Percentiles rank a stretch among this genome's conserved stretches.
Evolutionary conservation across 2,329 filamentous ascomycete genomes (phyloP).

Genomic region (Monosporascus cannonballus): DNA sequence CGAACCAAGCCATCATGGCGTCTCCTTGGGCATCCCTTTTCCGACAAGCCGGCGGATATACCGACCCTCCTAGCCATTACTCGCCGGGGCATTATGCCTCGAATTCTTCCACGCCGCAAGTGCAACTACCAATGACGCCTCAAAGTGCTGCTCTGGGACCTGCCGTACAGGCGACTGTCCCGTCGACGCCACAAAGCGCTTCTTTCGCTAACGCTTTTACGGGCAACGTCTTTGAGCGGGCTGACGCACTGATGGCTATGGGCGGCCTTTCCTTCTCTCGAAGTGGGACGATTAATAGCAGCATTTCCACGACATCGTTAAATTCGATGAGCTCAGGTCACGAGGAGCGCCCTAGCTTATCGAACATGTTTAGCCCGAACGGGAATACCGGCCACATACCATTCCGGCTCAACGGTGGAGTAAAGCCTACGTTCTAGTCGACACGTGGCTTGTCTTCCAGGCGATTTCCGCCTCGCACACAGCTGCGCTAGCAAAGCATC

Average conservation of each 20-base stretch:
- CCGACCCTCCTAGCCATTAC: slow-evolving; percentile 16
- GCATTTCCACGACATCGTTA: slow-evolving; percentile 25
- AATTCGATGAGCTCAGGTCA: slow-evolving; percentile 22
- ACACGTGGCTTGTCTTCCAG: slow-evolving; percentile 17
- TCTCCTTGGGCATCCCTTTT: slow-evolving; percentile 50
- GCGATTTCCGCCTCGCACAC: not conserved
- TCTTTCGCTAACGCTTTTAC: slow-evolving; percentile 50
- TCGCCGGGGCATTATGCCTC: slow-evolving; percentile 28
- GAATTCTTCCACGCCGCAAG: slow-evolving; percentile 24
- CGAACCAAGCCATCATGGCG: slow-evolving; percentile 61
- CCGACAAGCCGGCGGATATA: slow-evolving; percentile 22
- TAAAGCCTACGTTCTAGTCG: slow-evolving; percentile 26
- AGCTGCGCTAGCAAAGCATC: not conserved
- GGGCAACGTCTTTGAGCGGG: slow-evolving; percentile 55
- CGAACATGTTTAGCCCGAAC: slow-evolving; percentile 23
- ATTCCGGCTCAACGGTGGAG: slow-evolving; percentile 22
- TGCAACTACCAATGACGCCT: slow-evolving; percentile 70
- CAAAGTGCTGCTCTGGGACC: slow-evolving; percentile 84
- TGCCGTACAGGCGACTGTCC: slow-evolving; percentile 83
- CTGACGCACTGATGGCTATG: slow-evolving; percentile 51
- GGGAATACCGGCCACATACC: slow-evolving; percentile 11
- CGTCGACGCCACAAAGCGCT: slow-evolving; percentile 58
- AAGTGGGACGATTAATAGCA: slow-evolving; percentile 35
- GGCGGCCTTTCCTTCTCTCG: slow-evolving; percentile 53
- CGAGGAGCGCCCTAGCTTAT: slow-evolving; percentile 21